Evolutionary conservation across 306 rosid species (phyloP).

Genomic region (Hippophae gyantsensis): DNA sequence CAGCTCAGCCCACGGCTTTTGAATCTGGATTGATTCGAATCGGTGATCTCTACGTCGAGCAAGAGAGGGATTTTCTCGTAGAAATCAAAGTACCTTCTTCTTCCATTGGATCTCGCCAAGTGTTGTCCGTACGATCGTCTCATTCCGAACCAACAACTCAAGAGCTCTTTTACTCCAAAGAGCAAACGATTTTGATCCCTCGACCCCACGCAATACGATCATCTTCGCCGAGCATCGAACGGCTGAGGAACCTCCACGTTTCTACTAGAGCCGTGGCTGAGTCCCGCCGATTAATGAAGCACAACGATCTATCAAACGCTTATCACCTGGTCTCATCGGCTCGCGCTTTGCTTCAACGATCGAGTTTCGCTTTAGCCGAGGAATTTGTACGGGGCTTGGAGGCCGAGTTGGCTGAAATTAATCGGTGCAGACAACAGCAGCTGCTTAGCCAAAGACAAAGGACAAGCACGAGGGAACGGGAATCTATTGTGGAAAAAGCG

Average conservation of each 20-base stretch:
- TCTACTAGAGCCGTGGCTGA: constrained; percentile 72
- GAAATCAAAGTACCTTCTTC: constrained; percentile 58
- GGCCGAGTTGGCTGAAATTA: constrained; percentile 52
- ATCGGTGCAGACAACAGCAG: constrained; percentile 40
- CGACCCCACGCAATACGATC: constrained; percentile 65
- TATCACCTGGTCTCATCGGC: constrained; percentile 67
- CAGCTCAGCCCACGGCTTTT: constrained; percentile 40
- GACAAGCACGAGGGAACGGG: background rate
- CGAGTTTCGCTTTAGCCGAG: constrained; percentile 36
- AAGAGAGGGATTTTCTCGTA: constrained; percentile 56
- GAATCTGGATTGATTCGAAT: constrained; percentile 34
- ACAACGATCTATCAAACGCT: constrained; percentile 49
- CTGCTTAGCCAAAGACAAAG: constrained; percentile 24
- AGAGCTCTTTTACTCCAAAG: constrained; percentile 39
- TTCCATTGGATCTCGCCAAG: constrained; percentile 46
- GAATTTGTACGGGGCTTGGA: constrained; percentile 57
- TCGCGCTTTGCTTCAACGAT: constrained; percentile 48
- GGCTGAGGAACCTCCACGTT: constrained; percentile 64
- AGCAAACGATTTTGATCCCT: constrained; percentile 48
- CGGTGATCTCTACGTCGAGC: constrained; percentile 60
- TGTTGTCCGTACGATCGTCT: constrained; percentile 53
- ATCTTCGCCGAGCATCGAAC: constrained; percentile 27
- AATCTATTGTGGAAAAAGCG: constrained; percentile 36
- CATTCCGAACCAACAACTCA: constrained; percentile 48
- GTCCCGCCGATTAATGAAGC: constrained; percentile 47